Evolutionary conservation across 2,329 filamentous ascomycete genomes (phyloP).

Genomic region (Diaporthe vaccinii): DNA sequence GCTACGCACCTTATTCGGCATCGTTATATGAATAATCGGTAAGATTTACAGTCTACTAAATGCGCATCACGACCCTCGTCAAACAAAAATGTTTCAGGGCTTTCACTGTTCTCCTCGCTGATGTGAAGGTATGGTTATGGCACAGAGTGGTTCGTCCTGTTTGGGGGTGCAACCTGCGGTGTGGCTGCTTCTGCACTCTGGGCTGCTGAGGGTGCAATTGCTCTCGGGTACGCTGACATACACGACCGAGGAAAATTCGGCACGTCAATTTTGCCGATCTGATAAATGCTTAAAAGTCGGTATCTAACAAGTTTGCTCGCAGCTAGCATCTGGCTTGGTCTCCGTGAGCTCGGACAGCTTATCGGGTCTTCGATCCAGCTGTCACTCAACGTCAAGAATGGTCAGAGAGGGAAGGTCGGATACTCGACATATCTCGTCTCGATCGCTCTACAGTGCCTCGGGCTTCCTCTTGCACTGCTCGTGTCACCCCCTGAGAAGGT

Average conservation of each 20-base stretch:
- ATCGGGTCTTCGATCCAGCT: conserved; percentile 66
- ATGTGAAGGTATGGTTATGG: conserved; percentile 47
- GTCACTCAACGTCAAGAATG: conserved; percentile 60
- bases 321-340: conserved; percentile 66
- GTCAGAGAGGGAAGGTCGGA: conserved; percentile 59
- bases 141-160: conserved; percentile 58
- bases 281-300: neutral
- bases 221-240: conserved; percentile 59
- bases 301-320: neutral
- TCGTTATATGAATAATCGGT: conserved; percentile 58
- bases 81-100: neutral
- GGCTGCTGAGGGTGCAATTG: conserved; percentile 53
- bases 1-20: conserved; percentile 59
- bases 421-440: conserved; percentile 58
- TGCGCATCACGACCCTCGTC: neutral
- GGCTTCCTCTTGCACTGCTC: conserved; percentile 59
- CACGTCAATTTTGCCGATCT: neutral
- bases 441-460: conserved; percentile 60
- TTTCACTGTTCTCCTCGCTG: neutral
- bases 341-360: conserved; percentile 65
- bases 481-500: conserved; percentile 61
- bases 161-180: conserved; percentile 58
- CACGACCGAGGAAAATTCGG: conserved; percentile 60
- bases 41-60: neutral
- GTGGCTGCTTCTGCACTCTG: conserved; percentile 54